A percentile compares a stretch with the other conserved stretches of the same genome.
Evolutionary conservation across 2,329 filamentous ascomycete genomes (phyloP).

Genomic region (Trichoderma simmonsii): DNA sequence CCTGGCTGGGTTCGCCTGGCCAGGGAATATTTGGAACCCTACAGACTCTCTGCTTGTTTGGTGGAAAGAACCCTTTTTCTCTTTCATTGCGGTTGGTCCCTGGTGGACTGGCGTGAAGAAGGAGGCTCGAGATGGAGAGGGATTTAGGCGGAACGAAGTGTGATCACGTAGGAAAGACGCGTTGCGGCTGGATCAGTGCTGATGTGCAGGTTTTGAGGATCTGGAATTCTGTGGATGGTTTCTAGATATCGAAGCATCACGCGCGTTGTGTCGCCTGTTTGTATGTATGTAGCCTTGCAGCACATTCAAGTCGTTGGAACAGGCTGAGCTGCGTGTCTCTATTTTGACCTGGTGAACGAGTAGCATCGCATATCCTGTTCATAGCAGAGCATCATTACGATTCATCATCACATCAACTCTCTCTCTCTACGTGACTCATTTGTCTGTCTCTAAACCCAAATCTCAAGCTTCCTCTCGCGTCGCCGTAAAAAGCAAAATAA

Average conservation of each 20-base stretch:
- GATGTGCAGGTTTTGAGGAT: too few species aligned
- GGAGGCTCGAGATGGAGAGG: conserved; percentile 22
- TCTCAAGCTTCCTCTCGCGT: background rate
- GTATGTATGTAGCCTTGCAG: background rate
- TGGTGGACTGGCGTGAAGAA: conserved; percentile 40
- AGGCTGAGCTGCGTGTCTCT: background rate
- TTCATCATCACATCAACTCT: background rate
- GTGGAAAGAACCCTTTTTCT: conserved; percentile 27
- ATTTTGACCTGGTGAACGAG: background rate
- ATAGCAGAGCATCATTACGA: background rate
- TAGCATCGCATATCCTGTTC: background rate
- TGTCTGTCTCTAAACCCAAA: background rate
- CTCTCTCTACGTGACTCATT: background rate
- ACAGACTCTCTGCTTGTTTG: conserved; percentile 24
- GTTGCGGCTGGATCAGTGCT: background rate
- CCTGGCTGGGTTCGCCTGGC: conserved; percentile 61
- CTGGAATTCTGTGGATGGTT: background rate
- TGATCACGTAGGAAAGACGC: background rate
- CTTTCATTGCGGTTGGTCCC: conserved; percentile 42
- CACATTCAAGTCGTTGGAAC: background rate
- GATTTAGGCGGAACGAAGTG: too few species aligned
- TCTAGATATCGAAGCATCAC: background rate
- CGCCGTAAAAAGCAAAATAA: background rate
- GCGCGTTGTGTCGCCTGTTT: background rate
- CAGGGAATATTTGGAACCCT: conserved; percentile 68